Base-by-base conservation (phyloP, 1,284 basidiomycete species). In the Ustilago sp. region DNA sequence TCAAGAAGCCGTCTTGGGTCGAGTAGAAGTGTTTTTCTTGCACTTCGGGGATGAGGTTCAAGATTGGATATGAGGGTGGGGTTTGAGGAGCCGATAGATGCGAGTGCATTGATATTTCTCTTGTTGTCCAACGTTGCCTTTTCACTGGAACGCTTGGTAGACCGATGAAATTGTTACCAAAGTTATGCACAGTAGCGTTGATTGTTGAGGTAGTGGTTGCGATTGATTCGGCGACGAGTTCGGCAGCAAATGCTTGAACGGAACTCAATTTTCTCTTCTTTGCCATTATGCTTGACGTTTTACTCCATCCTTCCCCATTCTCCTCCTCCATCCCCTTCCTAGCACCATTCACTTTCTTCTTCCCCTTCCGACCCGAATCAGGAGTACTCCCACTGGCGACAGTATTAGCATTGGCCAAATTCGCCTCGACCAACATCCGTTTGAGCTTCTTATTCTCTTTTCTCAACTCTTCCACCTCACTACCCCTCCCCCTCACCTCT, bases 251-350 rank as follows among this genome's bases (percentile, higher is more conserved):
- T 9, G 61, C 64, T 13, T 71, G 64, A 47, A 69, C 51, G 47
- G 61, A 54, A 3, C 48, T 59, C 36, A 75, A 17, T 31, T 55
- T 67, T 6, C 62, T 51, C 34, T 63, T 68, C 65, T 75, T 70
- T 2, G 55, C 55, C 8, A 62, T 70, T 45, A 75, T 71, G 19
- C 58, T 68, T 12, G 50, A 58, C 0, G 67, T 75, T 23, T 35
- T 43, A 48, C 52, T 67, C 73, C 73, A 75, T 0, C 45, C 41
- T 31, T 35, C 36, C 3, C 28, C 59, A 1, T 17, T 19, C 9
- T 38, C n/a, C 23, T 8, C 34, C 0, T 3, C 23, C 50, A 31
- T 57, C 8, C 19, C 3, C 34, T 4, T 28, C 45, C 15, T 55
- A 7, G 23, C 23, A 23, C 23, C 23, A 35, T 43, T 23, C 15